Evolutionary conservation across 2,329 filamentous ascomycete species (phyloP).

Genomic region (Fusarium lyarnte): DNA sequence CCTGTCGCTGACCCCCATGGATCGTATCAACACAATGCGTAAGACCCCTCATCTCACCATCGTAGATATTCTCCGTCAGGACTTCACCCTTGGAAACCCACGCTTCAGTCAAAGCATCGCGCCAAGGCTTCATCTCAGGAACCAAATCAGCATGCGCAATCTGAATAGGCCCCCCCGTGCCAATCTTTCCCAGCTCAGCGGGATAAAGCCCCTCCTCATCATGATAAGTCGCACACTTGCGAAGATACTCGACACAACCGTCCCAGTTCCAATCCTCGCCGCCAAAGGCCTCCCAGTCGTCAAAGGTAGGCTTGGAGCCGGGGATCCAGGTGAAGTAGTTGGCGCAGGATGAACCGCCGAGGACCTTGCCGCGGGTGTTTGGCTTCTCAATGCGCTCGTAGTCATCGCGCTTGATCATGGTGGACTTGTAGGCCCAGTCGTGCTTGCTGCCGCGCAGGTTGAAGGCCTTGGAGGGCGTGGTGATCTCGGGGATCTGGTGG

Average conservation of each 20-base stretch:
- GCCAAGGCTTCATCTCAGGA: slow-evolving; percentile 61
- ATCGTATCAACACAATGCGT: slow-evolving; percentile 64
- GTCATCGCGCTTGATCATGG: slow-evolving; percentile 66
- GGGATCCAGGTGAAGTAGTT: slow-evolving; percentile 74
- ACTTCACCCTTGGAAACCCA: slow-evolving; percentile 63
- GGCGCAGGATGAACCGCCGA: slow-evolving; percentile 66
- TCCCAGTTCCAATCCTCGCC: slow-evolving; percentile 72
- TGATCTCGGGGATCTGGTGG: slow-evolving; percentile 60
- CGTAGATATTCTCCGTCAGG: slow-evolving; percentile 64
- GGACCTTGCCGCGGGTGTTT: slow-evolving; percentile 68
- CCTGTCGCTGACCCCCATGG: slow-evolving; percentile 65
- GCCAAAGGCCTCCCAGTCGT: slow-evolving; percentile 77
- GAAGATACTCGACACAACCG: slow-evolving; percentile 58
- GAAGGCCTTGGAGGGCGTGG: slow-evolving; percentile 62
- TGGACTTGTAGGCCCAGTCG: slow-evolving; percentile 71
- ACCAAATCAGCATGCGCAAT: slow-evolving; percentile 65
- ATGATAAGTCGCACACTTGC: slow-evolving; percentile 64
- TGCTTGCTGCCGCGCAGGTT: slow-evolving; percentile 63
- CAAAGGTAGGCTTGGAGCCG: slow-evolving; percentile 66
- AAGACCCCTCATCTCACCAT: slow-evolving; percentile 64
- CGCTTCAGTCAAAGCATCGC: slow-evolving; percentile 58
- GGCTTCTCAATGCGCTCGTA: slow-evolving; percentile 71
- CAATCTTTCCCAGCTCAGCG: slow-evolving; percentile 60
- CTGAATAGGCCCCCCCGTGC: slow-evolving; percentile 60
- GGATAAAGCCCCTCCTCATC: slow-evolving; percentile 61